Percentiles rank a stretch among this genome's conserved stretches.
Evolutionary conservation across 441 rosid species (phyloP).

Genomic region (Euphorbia schlechtendalii): DNA sequence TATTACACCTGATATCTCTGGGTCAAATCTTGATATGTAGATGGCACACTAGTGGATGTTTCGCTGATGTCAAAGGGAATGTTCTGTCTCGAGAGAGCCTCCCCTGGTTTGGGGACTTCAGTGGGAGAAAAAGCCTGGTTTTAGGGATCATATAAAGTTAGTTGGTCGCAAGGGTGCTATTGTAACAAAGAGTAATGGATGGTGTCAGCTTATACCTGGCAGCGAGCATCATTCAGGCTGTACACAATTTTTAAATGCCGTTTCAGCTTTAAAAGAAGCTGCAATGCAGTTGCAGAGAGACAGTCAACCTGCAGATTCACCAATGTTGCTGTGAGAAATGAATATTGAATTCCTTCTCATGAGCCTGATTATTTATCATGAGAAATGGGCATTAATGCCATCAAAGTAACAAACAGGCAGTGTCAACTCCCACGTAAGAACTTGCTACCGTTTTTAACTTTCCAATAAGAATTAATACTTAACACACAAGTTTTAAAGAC

Average conservation of each 20-base stretch:
- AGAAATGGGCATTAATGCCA: not conserved
- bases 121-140: constrained; percentile 79
- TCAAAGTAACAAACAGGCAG: not conserved
- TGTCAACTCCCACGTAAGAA: not conserved
- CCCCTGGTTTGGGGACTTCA: constrained; percentile 75
- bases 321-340: not conserved
- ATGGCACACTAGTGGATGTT: constrained; percentile 44
- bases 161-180: not conserved
- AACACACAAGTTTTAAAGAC: not conserved
- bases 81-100: constrained; percentile 65
- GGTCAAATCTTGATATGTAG: constrained; percentile 58
- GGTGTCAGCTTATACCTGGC: constrained; percentile 56
- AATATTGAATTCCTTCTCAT: not conserved
- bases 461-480: not conserved
- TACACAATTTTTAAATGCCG: constrained; percentile 81
- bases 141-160: constrained; percentile 1
- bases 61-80: constrained; percentile 60
- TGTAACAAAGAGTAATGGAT: not conserved
- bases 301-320: constrained; percentile 55
- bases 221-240: constrained; percentile 85
- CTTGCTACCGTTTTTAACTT: not conserved
- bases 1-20: constrained; percentile 73
- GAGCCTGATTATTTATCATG: not conserved
- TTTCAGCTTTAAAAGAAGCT: constrained; percentile 90
- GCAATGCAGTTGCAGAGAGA: constrained; percentile 71